Evolutionary conservation across 805 yeast species (phyloP), one percentile per base, ranked within the genome.

Genomic region (Starmerella bombicola): DNA sequence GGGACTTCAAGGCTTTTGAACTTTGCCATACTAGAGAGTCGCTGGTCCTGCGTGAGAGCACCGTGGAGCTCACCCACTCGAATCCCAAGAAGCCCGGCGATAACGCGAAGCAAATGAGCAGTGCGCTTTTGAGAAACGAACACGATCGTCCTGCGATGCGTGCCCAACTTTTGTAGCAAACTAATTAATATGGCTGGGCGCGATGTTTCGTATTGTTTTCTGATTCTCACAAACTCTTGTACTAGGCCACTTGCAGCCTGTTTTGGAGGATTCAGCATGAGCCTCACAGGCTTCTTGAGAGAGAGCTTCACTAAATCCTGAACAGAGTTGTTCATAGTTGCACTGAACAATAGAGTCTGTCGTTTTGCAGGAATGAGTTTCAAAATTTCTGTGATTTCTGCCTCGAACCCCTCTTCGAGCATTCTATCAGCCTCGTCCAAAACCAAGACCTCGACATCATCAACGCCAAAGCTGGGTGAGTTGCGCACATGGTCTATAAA

Each of bases 371-470:
- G 98, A 49, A 93, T 68, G 40, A 88, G 67, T 12, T 80, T 71
- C 62, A 91, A 71, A 45, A 91, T 88, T 60, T 91, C 98, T 16
- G 84, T 79, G 51, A 91, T 68, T 63, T 91, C 98, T 39, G 77
- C 83, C 62, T 86, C 95, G 74, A 91, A 91, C 57, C 99, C 99
- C 64, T 91, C 99, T 60, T 91, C 99, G 53, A 91, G 71, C 97
- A 91, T 91, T 67, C 98, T 77, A 70, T 91, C 98, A 45, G 98
- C 98, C 67, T 91, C 98, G 67, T 91, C 98, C 52, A 91, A 71
- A 23, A 91, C 93, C 54, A 91, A 67, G 40, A 91, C 81, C 65
- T 91, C 98, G 37, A 91, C 91, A 25, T 77, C 70, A 51, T 91
- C 97, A 35, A 85, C 93, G 36, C 76, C 75, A 60, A 91, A 91